Percentiles rank a stretch among this genome's conserved stretches.
phyloP scores from a whole-genome alignment of 73 alveolate species.

The Stentor roeselii region DNA sequence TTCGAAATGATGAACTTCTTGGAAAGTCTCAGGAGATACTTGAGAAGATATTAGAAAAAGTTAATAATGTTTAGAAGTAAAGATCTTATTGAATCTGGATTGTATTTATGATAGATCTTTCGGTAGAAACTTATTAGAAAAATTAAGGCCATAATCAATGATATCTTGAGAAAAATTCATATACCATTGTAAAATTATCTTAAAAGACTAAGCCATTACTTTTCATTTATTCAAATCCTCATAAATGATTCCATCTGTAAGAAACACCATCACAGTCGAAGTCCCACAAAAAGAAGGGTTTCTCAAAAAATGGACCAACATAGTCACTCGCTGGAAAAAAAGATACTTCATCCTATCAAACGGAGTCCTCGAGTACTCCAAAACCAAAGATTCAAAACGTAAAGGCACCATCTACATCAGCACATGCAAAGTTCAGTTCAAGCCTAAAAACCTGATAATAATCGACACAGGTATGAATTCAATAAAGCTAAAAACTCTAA shows the following conservation, averaged over 20 bases:
- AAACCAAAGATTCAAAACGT: neutral
- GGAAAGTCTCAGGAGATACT: neutral
- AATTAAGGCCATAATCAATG: too few species aligned
- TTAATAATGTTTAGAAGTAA: too few species aligned
- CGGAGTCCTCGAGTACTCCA: neutral
- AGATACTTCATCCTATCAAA: neutral
- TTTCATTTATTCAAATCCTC: too few species aligned
- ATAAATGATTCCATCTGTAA: too few species aligned
- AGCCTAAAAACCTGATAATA: neutral
- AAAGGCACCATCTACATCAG: slow-evolving; percentile 9
- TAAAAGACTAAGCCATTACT: too few species aligned
- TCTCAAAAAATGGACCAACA: slow-evolving; percentile 12
- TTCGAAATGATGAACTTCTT: neutral
- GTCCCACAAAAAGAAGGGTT: slow-evolving; percentile 4
- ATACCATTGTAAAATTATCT: too few species aligned
- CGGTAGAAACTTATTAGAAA: too few species aligned
- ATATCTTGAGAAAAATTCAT: too few species aligned
- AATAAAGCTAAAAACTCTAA: neutral
- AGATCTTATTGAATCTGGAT: too few species aligned
- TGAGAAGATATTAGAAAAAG: too few species aligned
- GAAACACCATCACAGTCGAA: too few species aligned
- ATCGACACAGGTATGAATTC: neutral
- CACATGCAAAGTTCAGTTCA: neutral
- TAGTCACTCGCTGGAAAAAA: slow-evolving; percentile 2
- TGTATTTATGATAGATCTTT: too few species aligned